Evolutionary conservation across 257 asterid species (phyloP).

Genomic region (Mentha longifolia): DNA sequence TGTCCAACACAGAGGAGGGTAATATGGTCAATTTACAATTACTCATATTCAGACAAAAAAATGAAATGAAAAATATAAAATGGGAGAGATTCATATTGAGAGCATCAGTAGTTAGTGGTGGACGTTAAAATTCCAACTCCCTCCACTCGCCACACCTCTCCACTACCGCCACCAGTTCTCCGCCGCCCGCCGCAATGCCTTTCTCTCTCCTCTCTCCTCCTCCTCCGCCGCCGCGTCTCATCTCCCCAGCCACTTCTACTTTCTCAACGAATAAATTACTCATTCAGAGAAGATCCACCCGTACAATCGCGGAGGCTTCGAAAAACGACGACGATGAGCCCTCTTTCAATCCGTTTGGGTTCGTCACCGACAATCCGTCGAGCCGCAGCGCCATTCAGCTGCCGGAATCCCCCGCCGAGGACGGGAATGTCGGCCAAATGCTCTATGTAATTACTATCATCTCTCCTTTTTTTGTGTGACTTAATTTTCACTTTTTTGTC

Average conservation of each 20-base stretch:
- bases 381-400: constrained; percentile 94
- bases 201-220: constrained; percentile 57
- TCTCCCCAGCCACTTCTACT: constrained; percentile 40
- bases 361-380: constrained; percentile 93
- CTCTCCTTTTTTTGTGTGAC: neutral
- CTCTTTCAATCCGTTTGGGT: constrained; percentile 88
- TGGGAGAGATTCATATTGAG: constrained; percentile 25
- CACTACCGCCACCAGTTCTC: constrained; percentile 33
- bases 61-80: neutral
- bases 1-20: too few species aligned
- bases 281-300: constrained; percentile 33
- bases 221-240: constrained; percentile 42
- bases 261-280: constrained; percentile 34
- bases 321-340: constrained; percentile 69
- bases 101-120: constrained; percentile 47
- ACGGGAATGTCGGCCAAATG: constrained; percentile 97
- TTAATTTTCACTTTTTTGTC: neutral
- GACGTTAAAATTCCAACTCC: constrained; percentile 41
- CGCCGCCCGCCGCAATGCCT: constrained; percentile 41
- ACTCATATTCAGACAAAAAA: constrained; percentile 4
- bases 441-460: constrained; percentile 57
- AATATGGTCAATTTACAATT: neutral
- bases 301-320: constrained; percentile 60
- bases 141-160: constrained; percentile 36
- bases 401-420: constrained; percentile 94